Evolutionary conservation across 106 monocot genomes (phyloP).

Genomic region (Phalaenopsis aphrodite): DNA sequence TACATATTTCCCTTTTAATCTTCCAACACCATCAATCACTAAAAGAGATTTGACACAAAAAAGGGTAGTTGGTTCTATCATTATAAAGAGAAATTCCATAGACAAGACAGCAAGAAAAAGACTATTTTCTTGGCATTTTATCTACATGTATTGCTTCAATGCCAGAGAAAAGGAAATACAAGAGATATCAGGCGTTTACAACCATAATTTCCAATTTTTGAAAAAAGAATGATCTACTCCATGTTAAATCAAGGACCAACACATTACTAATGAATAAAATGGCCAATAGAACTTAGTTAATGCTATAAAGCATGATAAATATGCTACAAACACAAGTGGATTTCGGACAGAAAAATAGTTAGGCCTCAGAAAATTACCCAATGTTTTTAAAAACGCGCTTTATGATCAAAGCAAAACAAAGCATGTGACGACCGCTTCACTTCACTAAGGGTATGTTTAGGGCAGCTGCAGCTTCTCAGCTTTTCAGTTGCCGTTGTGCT

Average conservation of each 20-base stretch:
- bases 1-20: not conserved
- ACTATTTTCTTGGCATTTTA: not conserved
- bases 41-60: not conserved
- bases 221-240: not conserved
- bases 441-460: too few relatives aligned
- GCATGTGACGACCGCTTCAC: too few relatives aligned
- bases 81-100: not conserved
- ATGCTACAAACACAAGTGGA: not conserved
- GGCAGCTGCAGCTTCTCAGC: too few relatives aligned
- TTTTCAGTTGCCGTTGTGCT: too few relatives aligned
- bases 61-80: not conserved
- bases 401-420: too few relatives aligned
- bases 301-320: not conserved
- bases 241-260: not conserved
- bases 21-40: not conserved
- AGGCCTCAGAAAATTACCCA: not conserved
- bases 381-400: too few relatives aligned
- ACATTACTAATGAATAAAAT: not conserved
- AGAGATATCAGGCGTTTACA: not conserved
- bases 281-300: not conserved
- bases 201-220: not conserved
- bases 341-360: not conserved
- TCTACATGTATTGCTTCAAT: not conserved
- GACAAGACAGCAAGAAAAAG: not conserved
- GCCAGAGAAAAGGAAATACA: not conserved